Base-by-base conservation (phyloP, 306 rosid species). In the Cercis canadensis region DNA sequence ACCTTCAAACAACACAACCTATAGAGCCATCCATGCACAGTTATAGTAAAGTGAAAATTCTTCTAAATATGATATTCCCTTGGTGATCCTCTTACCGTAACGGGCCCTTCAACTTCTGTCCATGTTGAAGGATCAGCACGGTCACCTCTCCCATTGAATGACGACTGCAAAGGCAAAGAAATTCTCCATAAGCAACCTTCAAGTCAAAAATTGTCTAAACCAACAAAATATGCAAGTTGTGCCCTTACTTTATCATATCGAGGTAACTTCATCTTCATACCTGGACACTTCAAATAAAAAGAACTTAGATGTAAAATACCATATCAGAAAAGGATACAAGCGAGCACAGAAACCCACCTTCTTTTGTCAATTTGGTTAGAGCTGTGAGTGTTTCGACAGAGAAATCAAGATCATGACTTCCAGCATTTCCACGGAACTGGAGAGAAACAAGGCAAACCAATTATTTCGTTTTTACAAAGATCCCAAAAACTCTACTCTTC, bases 1-100 rank as follows among this genome's bases (percentile, higher is more conserved):
- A 53, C 97, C 99, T 85, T 94, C 99, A 47, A 91, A 87, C 69
- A 94, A 72, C 82, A 94, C 82, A 64, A 52, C 96, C 99, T 94
- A 77, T 21, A 80, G 44, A 54, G 58, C 72, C 85, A 80, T 58
- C 44, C 45, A 40, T 63, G 61, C 50, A 72, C n/a, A 60, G 55
- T 16, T 29, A 62, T 12, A 12, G 14, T 39, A 37, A 32, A 46
- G 40, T 58, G 7, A 31, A 7, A 51, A 37, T 4, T 14, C 62
- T 37, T 41, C 17, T 52, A 41, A 18, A 52, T 8, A 37, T 2
- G 4, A 1, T 0, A 37, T 37, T 37, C 43, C 43, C 3, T 18
- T 16, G 19, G 43, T 58, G 51, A 57, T 78, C 62, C 19, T 78
- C 87, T 81, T 88, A 89, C 97, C 54, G 78, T 71, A 33, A 94